Conservation (phyloP, 106 monocot genomes). For the Gastrodia elata region DNA sequence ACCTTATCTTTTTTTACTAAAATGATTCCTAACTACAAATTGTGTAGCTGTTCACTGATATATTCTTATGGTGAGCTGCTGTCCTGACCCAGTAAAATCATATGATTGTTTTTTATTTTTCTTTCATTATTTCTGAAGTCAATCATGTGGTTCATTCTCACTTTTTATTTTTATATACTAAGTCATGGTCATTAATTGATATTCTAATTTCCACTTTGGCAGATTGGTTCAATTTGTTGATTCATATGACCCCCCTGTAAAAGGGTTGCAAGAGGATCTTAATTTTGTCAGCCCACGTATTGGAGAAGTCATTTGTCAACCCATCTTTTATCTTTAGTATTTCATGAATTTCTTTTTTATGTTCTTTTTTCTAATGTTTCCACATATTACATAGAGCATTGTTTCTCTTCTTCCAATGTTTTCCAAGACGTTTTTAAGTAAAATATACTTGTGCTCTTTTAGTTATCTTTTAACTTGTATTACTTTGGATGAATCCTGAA, state of each 20-base stretch:
- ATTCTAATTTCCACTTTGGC: constrained; percentile 21
- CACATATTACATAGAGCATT: neutral
- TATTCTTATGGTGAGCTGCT: neutral
- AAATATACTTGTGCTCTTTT: constrained; percentile 1
- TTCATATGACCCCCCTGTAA: constrained; percentile 89
- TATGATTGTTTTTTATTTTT: constrained; percentile 1
- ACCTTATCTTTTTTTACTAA: neutral
- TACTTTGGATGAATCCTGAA: neutral
- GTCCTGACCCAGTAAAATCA: neutral
- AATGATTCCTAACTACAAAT: neutral
- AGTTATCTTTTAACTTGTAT: neutral
- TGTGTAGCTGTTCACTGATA: neutral
- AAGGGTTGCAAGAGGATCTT: constrained; percentile 98
- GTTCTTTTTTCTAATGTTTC: neutral
- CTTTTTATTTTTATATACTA: neutral
- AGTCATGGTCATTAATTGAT: constrained; percentile 1
- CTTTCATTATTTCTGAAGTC: neutral
- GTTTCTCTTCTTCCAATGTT: neutral
- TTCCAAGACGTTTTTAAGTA: neutral
- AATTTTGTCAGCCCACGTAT: constrained; percentile 99
- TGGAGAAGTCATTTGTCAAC: constrained; percentile 65
- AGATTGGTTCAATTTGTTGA: constrained; percentile 97
- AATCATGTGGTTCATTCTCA: neutral
- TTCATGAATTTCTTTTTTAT: neutral
- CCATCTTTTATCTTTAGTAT: neutral